Evolutionary conservation across 345 rosid genomes (phyloP).

Genomic region (Eucalyptus polyanthemos): DNA sequence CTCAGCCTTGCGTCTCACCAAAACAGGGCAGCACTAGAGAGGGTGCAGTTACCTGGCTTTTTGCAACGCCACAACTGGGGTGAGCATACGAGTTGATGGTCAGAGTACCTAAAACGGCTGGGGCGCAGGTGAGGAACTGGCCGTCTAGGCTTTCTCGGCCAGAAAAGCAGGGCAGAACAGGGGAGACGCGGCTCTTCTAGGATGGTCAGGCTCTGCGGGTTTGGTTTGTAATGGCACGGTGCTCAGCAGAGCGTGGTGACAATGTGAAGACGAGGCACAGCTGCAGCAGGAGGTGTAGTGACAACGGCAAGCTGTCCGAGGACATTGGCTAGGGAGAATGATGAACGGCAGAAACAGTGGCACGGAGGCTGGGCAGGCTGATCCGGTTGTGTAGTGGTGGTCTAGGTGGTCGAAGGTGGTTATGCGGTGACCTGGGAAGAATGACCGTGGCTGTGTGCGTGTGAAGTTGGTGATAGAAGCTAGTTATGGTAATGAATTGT

Average conservation of each 20-base stretch:
- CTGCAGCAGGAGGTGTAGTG: background rate
- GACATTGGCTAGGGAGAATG: background rate
- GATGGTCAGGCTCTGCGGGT: background rate
- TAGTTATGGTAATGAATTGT: too few relatives aligned
- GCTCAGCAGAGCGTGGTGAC: too few relatives aligned
- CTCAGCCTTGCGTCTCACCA: background rate
- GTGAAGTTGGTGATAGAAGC: background rate
- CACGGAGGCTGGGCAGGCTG: rapidly evolving
- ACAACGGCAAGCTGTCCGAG: background rate
- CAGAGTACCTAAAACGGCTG: background rate
- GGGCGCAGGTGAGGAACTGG: background rate
- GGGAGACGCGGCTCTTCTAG: background rate
- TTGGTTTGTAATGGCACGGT: too few relatives aligned
- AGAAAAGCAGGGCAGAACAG: background rate
- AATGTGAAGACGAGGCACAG: too few relatives aligned
- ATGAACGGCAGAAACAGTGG: too few relatives aligned
- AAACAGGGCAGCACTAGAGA: background rate
- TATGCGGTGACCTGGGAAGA: background rate
- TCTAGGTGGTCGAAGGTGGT: background rate
- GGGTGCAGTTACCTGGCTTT: background rate
- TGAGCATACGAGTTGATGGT: background rate
- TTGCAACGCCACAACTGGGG: background rate
- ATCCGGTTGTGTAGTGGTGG: background rate
- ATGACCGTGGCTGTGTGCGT: background rate
- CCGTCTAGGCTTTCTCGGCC: background rate